Percentiles rank a stretch among this genome's conserved stretches.
Evolutionary conservation across 2,329 filamentous ascomycete species (phyloP).

Genomic region (Colletotrichum musicola): DNA sequence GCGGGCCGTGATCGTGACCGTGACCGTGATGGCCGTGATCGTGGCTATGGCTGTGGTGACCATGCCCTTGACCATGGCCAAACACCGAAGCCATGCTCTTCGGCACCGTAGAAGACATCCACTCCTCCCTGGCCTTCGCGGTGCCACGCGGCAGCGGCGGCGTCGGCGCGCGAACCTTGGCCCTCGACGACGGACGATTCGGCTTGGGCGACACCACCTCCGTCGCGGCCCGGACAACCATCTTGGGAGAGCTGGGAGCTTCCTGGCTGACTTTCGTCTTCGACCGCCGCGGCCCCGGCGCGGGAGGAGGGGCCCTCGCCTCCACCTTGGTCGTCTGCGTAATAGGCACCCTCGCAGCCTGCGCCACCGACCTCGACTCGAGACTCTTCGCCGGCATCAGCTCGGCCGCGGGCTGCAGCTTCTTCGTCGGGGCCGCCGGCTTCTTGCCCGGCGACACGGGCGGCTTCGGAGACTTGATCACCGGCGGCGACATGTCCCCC

Average conservation of each 20-base stretch:
- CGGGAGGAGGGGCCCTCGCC: neutral
- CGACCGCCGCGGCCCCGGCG: slow-evolving; percentile 28
- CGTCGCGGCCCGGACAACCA: slow-evolving; percentile 39
- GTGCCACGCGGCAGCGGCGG: slow-evolving; percentile 51
- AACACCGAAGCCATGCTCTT: slow-evolving; percentile 22
- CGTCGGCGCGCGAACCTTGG: slow-evolving; percentile 48
- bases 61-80: neutral
- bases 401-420: neutral
- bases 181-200: slow-evolving; percentile 43
- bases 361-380: neutral
- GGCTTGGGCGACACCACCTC: slow-evolving; percentile 51
- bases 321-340: neutral
- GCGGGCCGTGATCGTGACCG: neutral
- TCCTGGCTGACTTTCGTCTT: slow-evolving; percentile 20
- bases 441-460: slow-evolving; percentile 9
- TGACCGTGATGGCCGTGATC: too few species aligned
- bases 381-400: neutral
- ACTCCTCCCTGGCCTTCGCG: neutral
- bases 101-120: neutral
- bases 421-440: neutral
- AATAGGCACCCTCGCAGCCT: slow-evolving; percentile 1
- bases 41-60: too few species aligned
- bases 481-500: too few species aligned
- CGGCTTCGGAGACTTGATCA: slow-evolving; percentile 1
- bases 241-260: slow-evolving; percentile 39